Base-by-base conservation (phyloP, 2,329 filamentous ascomycete species). In the Ophiostoma perfectum region DNA sequence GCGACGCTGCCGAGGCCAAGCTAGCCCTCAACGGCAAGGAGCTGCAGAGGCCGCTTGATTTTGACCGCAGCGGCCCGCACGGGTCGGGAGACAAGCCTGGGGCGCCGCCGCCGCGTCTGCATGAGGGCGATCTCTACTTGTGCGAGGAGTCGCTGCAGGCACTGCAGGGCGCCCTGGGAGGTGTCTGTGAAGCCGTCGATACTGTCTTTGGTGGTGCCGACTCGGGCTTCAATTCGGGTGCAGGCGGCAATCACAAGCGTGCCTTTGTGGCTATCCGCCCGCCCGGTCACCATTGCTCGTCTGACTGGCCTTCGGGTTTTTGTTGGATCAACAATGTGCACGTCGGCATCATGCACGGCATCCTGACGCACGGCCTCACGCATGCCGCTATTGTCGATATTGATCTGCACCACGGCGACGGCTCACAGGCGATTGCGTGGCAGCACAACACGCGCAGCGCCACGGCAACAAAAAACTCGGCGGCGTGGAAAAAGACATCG, bases 251-350 rank as follows among this genome's bases (percentile, higher is more conserved):
- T n/a, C 63, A 64, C 41, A 87, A 85, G 63, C 87, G 92, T 68
- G 93, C 93, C 0, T 99, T 99, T 77, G 92, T 98, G 65, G 93
- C 90, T 41, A 90, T 98, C 65, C 88, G 95, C 44, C 95, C 95
- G 4, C 95, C 95, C 0, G 95, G 95, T 0, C 95, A 99, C 76
- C 95, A 99, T 76, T 99, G 95, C 78, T 97, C 94, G 2, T 87
- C 92, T 4, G 87, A 90, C 65, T 89, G 90, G 74, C 95, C 95
- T 0, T 97, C 94, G 2, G 95, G 95, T 0, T 99, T 99, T 76
- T 99, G 95, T 80, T 99, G 95, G 94, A 81, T 99, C 66, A 99
- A 99, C 78, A 99, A 99, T 76, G 93, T 99, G 0, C 94, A 98
- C 75, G 92, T 99, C 36, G 95, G 94, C 0, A 97, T 99, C 72